phyloP scores from a whole-genome alignment of 2,329 filamentous ascomycete species.

The Alternaria panax region DNA sequence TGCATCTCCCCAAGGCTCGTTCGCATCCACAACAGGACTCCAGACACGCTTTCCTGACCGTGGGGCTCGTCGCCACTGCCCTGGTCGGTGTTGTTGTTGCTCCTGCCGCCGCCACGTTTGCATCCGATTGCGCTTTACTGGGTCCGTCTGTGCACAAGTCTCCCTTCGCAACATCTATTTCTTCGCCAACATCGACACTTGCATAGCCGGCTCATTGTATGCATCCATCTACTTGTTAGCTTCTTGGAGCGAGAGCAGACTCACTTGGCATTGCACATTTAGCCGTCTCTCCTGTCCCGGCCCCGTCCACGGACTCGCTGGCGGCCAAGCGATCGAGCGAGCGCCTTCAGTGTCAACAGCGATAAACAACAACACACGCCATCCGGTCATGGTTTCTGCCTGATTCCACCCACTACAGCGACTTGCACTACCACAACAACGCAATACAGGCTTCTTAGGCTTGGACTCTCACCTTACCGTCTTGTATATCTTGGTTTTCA shows the following conservation, averaged over 20 bases:
- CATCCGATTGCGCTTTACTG: conserved; percentile 22
- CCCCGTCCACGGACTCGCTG: conserved; percentile 27
- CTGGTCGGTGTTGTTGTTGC: conserved; percentile 22
- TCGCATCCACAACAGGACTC: background rate
- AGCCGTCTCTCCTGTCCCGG: conserved; percentile 43
- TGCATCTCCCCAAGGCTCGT: background rate
- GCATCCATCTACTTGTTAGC: conserved; percentile 45
- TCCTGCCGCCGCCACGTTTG: conserved; percentile 34
- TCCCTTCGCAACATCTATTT: conserved; percentile 1
- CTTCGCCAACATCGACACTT: conserved; percentile 19
- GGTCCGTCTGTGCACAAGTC: conserved; percentile 30
- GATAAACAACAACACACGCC: conserved; percentile 29
- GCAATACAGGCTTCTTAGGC: conserved; percentile 27
- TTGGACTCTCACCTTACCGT: conserved; percentile 32
- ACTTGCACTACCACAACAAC: conserved; percentile 21
- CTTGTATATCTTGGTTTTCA: conserved; percentile 30
- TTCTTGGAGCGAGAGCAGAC: conserved; percentile 39
- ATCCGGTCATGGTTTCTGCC: conserved; percentile 26
- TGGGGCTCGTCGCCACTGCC: conserved; percentile 19
- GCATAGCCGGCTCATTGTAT: conserved; percentile 33
- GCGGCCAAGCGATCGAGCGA: conserved; percentile 17
- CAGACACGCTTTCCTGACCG: conserved; percentile 18
- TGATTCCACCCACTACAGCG: conserved; percentile 18
- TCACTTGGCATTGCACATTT: conserved; percentile 36
- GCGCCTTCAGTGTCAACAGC: conserved; percentile 30